These are phyloP conservation scores for Fulvia fulva DNA, from an alignment of 2,329 filamentous ascomycete genomes.

Conservation along the genomic window DNA sequence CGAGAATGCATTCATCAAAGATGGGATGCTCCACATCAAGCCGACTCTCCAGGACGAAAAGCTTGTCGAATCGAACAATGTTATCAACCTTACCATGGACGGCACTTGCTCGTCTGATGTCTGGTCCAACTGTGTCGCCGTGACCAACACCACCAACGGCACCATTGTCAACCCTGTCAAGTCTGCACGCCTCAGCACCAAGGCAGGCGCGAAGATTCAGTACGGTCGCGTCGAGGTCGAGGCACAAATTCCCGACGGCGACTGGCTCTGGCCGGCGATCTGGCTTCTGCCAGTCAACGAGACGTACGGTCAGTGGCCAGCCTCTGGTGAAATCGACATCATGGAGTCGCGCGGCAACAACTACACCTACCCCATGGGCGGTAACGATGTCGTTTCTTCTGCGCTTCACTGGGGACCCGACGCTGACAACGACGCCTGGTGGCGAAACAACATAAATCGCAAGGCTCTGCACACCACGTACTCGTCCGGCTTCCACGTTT, in stretches of 20 bases:
- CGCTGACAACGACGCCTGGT: slow-evolving; percentile 70
- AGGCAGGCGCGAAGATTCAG: slow-evolving; percentile 65
- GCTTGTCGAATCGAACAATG: slow-evolving; percentile 61
- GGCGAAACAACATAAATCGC: slow-evolving; percentile 76
- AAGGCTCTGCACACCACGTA: slow-evolving; percentile 72
- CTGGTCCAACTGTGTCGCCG: slow-evolving; percentile 60
- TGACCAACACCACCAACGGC: slow-evolving; percentile 72
- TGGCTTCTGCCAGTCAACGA: slow-evolving; percentile 77
- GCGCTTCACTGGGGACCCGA: slow-evolving; percentile 80
- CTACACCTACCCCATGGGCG: slow-evolving; percentile 68
- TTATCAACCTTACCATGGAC: slow-evolving; percentile 63
- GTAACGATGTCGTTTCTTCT: slow-evolving; percentile 76
- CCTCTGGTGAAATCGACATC: slow-evolving; percentile 80
- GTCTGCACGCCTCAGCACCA: slow-evolving; percentile 75
- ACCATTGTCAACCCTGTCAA: slow-evolving; percentile 73
- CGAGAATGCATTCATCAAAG: slow-evolving; percentile 69
- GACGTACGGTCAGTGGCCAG: slow-evolving; percentile 72
- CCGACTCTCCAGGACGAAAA: slow-evolving; percentile 69
- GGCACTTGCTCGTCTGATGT: slow-evolving; percentile 64
- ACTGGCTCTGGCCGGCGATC: slow-evolving; percentile 91
- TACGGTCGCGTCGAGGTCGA: slow-evolving; percentile 79
- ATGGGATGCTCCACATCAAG: slow-evolving; percentile 68
- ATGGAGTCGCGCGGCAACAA: slow-evolving; percentile 79
- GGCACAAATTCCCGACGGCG: slow-evolving; percentile 69
- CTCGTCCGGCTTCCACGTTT: slow-evolving; percentile 66